A percentile compares a stretch with the other conserved stretches of the same genome.
Conservation (phyloP, 169 alveolate species). For the Plasmodium inui region DNA sequence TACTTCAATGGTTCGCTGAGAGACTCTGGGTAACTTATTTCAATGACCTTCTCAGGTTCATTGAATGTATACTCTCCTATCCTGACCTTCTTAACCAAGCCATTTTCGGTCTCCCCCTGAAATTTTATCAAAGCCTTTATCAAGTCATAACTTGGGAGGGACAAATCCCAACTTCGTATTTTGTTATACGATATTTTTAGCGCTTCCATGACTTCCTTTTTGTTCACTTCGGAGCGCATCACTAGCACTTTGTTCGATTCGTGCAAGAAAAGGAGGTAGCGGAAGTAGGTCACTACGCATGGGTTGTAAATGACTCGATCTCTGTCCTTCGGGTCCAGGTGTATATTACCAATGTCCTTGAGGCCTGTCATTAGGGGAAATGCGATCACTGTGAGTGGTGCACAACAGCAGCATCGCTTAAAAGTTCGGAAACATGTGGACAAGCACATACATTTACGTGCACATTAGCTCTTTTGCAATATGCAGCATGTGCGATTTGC, state of each 20-base stretch:
- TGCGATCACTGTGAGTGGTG: not conserved
- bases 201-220: constrained; percentile 53
- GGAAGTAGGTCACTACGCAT: constrained; percentile 61
- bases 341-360: constrained; percentile 63
- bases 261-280: constrained; percentile 38
- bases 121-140: constrained; percentile 34
- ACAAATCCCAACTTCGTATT: constrained; percentile 32
- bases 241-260: constrained; percentile 54
- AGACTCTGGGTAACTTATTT: constrained; percentile 42
- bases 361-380: not conserved
- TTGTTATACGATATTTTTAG: constrained; percentile 24
- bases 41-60: constrained; percentile 4
- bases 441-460: not conserved
- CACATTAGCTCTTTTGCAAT: not conserved
- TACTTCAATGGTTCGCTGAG: constrained; percentile 31
- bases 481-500: not conserved
- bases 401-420: not conserved
- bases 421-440: not conserved
- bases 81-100: constrained; percentile 36
- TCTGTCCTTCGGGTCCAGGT: constrained; percentile 69
- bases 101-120: constrained; percentile 27
- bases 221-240: constrained; percentile 50
- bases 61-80: constrained; percentile 60
- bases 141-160: constrained; percentile 6
- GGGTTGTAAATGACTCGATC: constrained; percentile 62